Percentiles rank a stretch among this genome's conserved stretches.
Conservation (phyloP, 768 basidiomycete species). For the Tubosaeta brunneosetosa region DNA sequence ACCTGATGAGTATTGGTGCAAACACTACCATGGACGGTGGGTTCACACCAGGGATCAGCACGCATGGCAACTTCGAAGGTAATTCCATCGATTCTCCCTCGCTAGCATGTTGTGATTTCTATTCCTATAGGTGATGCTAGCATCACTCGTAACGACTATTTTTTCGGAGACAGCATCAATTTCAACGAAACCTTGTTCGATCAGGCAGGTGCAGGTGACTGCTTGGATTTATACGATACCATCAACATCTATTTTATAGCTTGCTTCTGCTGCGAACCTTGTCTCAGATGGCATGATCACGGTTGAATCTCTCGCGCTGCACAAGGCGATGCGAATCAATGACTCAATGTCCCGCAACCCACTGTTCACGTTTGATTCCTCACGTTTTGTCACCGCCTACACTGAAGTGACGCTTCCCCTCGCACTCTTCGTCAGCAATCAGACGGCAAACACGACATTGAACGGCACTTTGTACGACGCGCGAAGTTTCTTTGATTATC, state of each 20-base stretch:
- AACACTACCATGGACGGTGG: constrained; percentile 13
- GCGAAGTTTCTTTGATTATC: constrained; percentile 14
- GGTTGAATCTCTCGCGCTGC: constrained; percentile 16
- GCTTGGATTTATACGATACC: not conserved
- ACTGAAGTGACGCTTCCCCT: constrained; percentile 18
- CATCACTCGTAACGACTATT: constrained; percentile 19
- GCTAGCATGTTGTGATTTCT: not conserved
- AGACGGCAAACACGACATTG: constrained; percentile 15
- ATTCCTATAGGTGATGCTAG: constrained; percentile 19
- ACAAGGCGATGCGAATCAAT: constrained; percentile 19
- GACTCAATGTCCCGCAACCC: constrained; percentile 24
- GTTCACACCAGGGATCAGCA: constrained; percentile 15
- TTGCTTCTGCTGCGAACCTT: constrained; percentile 13
- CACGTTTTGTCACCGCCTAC: constrained; percentile 16
- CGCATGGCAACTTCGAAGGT: constrained; percentile 25
- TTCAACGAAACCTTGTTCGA: constrained; percentile 25
- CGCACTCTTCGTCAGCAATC: constrained; percentile 23
- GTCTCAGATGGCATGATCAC: constrained; percentile 18
- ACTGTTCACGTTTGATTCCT: constrained; percentile 13
- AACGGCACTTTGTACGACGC: constrained; percentile 12
- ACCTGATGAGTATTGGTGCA: constrained; percentile 23
- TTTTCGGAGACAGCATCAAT: constrained; percentile 20
- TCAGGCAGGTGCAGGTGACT: not conserved
- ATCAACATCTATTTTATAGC: constrained; percentile 6
- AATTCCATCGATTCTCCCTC: not conserved